Base-by-base conservation (phyloP, 129 eudicot genomes). In the Ambrosia trifida region DNA sequence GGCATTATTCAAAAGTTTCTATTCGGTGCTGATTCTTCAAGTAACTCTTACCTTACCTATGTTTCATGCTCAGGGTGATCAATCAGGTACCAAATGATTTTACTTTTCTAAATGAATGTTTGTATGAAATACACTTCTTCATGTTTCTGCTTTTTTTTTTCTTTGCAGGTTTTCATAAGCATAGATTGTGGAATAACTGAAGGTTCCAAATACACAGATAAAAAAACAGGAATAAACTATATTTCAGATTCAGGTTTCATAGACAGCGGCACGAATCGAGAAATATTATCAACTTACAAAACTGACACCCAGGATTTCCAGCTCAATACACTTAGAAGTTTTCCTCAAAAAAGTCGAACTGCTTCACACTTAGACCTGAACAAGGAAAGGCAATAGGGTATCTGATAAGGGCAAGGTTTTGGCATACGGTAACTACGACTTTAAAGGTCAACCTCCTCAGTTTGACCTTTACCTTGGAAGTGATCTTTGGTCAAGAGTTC, bases 391-490 rank as follows among this genome's bases (percentile, higher is more conserved):
- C 73, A 4, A 67, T 36, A 10, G 63, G 52, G 40, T 83, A 60
- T 46, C 28, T 80, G 44, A 75, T 86, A 54, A 24, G 91, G 50
- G 82, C 85, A 1, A 53, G 65, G 16, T 86, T 86, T 57, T n/a
- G n/a, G 7, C 41, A 58, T 83, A 86, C 0, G 88, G 91, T n/a
- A 80, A 86, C 56, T 86, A 86, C 50, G 86, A 83, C 31, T 33
- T 49, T 4, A 61, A 30, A 35, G 67, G 64, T 52, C 73, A 66
- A 54, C 44, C 44, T 1, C 85, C 85, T 11, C 19, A 5, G 5
- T 86, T 86, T 68, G 88, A 83, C 53, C 54, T 86, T 5, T 56
- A 83, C 51, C 78, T 86, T 19, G 91, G 88, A 24, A 57, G 35
- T n/a, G 83, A 78, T 65, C 33, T 6, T 28, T 86, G 88, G 91